Percentiles rank a stretch among this genome's conserved stretches.
Evolutionary conservation across 2,329 filamentous ascomycete species (phyloP).

Genomic region (Didymella pomorum): DNA sequence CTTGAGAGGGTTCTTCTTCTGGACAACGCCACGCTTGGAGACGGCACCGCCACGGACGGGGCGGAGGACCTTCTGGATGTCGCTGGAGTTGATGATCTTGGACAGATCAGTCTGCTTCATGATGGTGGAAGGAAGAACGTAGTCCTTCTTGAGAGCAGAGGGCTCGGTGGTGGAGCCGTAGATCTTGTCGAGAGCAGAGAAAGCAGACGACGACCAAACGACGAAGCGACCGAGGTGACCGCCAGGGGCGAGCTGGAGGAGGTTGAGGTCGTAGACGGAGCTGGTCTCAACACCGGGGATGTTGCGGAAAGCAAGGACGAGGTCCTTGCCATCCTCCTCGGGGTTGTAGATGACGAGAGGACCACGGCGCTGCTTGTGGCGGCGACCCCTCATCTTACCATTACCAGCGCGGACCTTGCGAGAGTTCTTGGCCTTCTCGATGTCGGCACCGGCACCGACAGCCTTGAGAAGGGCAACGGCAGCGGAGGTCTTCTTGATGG

Average conservation of each 20-base stretch:
- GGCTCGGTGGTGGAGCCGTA: constrained; percentile 93
- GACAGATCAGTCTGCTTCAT: constrained; percentile 93
- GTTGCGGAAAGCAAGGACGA: constrained; percentile 97
- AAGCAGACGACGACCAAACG: constrained; percentile 97
- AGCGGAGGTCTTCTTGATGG: constrained; percentile 86
- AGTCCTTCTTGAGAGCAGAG: constrained; percentile 97
- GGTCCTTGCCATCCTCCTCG: constrained; percentile 91
- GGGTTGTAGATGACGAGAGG: constrained; percentile 98
- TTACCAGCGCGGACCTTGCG: constrained; percentile 98
- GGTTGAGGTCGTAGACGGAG: constrained; percentile 93
- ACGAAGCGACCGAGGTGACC: constrained; percentile 99
- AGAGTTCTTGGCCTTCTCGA: constrained; percentile 95
- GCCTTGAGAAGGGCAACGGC: constrained; percentile 88
- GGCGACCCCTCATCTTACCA: constrained; percentile 97
- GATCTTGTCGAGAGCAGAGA: constrained; percentile 95
- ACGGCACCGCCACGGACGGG: constrained; percentile 87
- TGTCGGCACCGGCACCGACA: constrained; percentile 86
- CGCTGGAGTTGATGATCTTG: constrained; percentile 98
- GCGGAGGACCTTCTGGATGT: constrained; percentile 95
- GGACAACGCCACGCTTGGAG: constrained; percentile 88
- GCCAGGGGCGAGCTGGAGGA: constrained; percentile 98
- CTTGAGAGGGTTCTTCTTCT: constrained; percentile 99
- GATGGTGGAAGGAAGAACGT: constrained; percentile 91
- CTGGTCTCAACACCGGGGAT: constrained; percentile 97
- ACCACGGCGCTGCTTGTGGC: constrained; percentile 96